These are phyloP conservation scores for Vaccinium myrtillus DNA, from an alignment of 148 eudicot species.

Conservation along the genomic window DNA sequence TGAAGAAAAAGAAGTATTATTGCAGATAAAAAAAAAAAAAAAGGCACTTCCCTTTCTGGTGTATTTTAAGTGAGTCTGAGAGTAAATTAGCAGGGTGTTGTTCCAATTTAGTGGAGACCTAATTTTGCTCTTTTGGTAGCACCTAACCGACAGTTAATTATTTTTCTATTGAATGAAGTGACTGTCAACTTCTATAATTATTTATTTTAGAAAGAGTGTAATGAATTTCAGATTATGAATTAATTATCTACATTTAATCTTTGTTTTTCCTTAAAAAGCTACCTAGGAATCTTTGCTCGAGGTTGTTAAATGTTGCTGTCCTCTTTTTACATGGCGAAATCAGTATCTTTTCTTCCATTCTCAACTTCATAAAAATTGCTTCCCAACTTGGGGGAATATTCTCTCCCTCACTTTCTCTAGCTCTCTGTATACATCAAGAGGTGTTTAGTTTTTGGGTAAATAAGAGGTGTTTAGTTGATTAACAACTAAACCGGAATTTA, in stretches of 20 bases:
- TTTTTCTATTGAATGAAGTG: background rate
- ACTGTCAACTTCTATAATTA: background rate
- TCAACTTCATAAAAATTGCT: background rate
- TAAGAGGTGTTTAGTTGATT: no score
- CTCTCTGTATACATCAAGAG: background rate
- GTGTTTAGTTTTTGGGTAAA: no score
- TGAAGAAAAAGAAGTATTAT: background rate
- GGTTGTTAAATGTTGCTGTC: slow-evolving; percentile 23
- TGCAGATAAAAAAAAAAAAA: background rate
- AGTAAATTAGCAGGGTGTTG: background rate
- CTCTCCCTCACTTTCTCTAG: background rate
- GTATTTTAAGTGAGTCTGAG: background rate
- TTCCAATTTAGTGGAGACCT: slow-evolving; percentile 8
- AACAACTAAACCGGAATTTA: no score
- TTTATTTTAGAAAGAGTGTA: background rate
- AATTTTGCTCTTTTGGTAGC: background rate
- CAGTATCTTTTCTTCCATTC: background rate
- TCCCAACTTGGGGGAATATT: background rate
- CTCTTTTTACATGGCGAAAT: slow-evolving; percentile 13
- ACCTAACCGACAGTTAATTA: background rate
- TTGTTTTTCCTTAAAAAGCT: background rate
- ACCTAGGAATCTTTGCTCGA: slow-evolving; percentile 7
- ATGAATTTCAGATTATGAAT: background rate
- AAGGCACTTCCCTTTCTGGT: background rate
- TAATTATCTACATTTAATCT: background rate